Evolutionary conservation across 768 basidiomycete genomes (phyloP), one percentile per base, ranked within the genome.

Genomic region (Suillus weaverae): DNA sequence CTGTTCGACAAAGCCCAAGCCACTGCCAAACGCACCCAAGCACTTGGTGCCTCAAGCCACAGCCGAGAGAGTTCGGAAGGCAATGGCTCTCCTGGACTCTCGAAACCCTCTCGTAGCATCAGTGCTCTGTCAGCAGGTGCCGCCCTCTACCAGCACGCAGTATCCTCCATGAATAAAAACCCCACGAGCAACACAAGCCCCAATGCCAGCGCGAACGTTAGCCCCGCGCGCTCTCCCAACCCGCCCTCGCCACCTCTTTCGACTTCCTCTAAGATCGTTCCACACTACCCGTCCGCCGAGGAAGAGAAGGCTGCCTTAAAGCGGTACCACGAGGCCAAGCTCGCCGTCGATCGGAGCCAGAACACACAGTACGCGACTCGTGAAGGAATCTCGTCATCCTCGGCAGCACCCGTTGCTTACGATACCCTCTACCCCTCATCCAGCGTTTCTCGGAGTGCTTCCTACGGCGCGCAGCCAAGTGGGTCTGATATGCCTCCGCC

Each of bases 261-360:
- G 6, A 38, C 69, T 43, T 64, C 73, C 8, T 44, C 71, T 6
- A 65, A 71, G 3, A 59, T 61, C 10, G 71, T 81, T 4, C 84
- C 86, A 36, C 82, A 83, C 36, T 90, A 86, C 69, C 76, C 78
- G 39, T 85, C 86, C 22, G 91, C 91, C 0, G 88, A 87, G 66
- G 84, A 90, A 71, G 92, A 94, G 76, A 93, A 93, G 71, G 89
- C 85, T 3, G 88, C 88, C 30, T 71, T 92, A 62, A 81, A 73
- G 67, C 79, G 86, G 64, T 94, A 91, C 71, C 81, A 89, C 36
- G 85, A 90, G 60, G 91, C 91, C 0, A 90, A 86, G 72, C 79
- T 79, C 55, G 91, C 91, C 7, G 91, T 92, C 18, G 85, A 86
- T 50, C 82, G 85, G 22, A 84, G 81, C 4, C 89, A 90, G 64